Percentiles rank a stretch among this genome's conserved stretches.
These are phyloP conservation scores for Pyrus bretschneideri DNA, from an alignment of 306 rosid genomes.

Conservation along the genomic window DNA sequence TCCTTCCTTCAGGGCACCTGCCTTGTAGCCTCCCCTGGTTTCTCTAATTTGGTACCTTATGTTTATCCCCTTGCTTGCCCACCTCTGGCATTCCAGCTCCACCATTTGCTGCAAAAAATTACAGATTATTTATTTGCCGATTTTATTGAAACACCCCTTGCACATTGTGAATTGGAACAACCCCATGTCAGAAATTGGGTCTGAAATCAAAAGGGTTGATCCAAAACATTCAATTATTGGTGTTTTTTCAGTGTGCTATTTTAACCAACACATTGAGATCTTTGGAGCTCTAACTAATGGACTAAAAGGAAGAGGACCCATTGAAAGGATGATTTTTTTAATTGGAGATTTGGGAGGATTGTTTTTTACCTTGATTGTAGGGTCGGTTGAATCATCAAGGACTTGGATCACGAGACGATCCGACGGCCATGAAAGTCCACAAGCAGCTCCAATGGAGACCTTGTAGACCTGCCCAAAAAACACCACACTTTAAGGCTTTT, in stretches of 20 bases:
- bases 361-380: conserved; percentile 57
- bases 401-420: conserved; percentile 98
- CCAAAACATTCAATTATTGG: not conserved
- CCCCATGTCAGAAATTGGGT: conserved; percentile 10
- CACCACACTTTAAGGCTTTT: conserved; percentile 5
- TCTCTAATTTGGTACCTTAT: conserved; percentile 89
- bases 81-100: conserved; percentile 85
- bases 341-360: not conserved
- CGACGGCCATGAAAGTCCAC: conserved; percentile 92
- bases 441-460: conserved; percentile 97
- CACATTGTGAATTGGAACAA: not conserved
- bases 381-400: conserved; percentile 94
- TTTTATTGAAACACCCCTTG: not conserved
- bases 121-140: not conserved
- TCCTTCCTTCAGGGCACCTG: conserved; percentile 93
- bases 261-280: not conserved
- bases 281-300: not conserved
- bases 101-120: conserved; percentile 71
- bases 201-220: not conserved
- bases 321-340: not conserved
- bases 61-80: conserved; percentile 92
- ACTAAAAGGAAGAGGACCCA: not conserved
- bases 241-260: not conserved
- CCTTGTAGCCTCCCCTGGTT: conserved; percentile 76
- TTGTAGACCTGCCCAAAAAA: conserved; percentile 61